Conservation (phyloP, 371 early-diverging fungal species). For the Saksenaea vasiformis region DNA sequence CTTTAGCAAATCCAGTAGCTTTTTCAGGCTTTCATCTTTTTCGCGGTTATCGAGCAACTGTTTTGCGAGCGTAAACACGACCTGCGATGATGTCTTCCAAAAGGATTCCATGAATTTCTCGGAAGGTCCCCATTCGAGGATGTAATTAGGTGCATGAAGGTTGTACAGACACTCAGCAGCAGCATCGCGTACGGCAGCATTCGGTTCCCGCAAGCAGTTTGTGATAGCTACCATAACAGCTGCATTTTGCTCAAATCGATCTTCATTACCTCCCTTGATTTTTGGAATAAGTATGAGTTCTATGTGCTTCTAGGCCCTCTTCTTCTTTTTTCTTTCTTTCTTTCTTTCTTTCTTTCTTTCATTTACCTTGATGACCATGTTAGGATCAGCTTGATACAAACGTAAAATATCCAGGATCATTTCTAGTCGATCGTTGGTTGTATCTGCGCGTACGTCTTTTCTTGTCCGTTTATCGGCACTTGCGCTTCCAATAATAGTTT, state of each 20-base stretch:
- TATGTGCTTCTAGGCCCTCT: too few relatives aligned
- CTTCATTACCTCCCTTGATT: slow-evolving; percentile 34
- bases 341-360: background rate
- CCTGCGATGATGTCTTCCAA: slow-evolving; percentile 69
- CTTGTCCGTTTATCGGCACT: slow-evolving; percentile 42
- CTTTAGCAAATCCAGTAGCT: slow-evolving; percentile 64
- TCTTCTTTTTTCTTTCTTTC: background rate
- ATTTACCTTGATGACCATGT: slow-evolving; percentile 70
- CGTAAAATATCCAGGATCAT: slow-evolving; percentile 74
- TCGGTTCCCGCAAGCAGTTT: slow-evolving; percentile 63
- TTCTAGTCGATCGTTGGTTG: slow-evolving; percentile 65
- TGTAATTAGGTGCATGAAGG: slow-evolving; percentile 61
- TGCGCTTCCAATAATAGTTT: slow-evolving; percentile 21
- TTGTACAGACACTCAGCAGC: slow-evolving; percentile 74
- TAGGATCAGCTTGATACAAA: slow-evolving; percentile 74
- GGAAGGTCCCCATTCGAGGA: slow-evolving; percentile 65
- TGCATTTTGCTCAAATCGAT: slow-evolving; percentile 64
- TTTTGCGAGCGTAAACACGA: slow-evolving; percentile 54
- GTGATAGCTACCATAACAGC: slow-evolving; percentile 69
- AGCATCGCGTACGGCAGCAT: slow-evolving; percentile 62
- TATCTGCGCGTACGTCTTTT: slow-evolving; percentile 49
- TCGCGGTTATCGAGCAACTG: slow-evolving; percentile 57
- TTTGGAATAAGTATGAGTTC: background rate
- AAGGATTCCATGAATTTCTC: slow-evolving; percentile 62
- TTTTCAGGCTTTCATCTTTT: slow-evolving; percentile 55